phyloP scores from a whole-genome alignment of 2,329 filamentous ascomycete genomes.

The Neocucurbitaria cava region DNA sequence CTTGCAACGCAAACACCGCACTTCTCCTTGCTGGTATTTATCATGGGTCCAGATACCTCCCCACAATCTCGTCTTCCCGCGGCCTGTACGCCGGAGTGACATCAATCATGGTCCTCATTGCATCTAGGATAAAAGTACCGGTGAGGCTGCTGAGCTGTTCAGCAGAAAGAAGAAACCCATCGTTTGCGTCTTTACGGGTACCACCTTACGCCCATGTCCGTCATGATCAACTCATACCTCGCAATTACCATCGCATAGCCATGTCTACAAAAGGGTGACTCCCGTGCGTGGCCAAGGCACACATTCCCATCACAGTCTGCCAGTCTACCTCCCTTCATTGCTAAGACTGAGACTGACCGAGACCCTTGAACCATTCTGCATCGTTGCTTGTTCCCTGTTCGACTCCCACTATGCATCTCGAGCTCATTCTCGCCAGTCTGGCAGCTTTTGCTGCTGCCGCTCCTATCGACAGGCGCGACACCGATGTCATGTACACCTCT shows the following conservation, averaged over 20 bases:
- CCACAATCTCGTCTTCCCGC: neutral
- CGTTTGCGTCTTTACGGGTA: slow-evolving; percentile 5
- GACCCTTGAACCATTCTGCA: neutral
- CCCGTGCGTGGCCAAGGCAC: neutral
- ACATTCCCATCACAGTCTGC: neutral
- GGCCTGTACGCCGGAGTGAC: neutral
- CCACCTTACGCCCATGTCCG: slow-evolving; percentile 8
- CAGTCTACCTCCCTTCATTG: neutral
- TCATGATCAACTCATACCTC: neutral
- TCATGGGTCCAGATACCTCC: neutral
- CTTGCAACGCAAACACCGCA: neutral
- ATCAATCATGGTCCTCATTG: neutral
- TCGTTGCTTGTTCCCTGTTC: neutral
- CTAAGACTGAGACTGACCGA: too few relatives aligned
- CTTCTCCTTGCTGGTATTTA: neutral
- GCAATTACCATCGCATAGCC: neutral
- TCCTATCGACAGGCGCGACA: slow-evolving; percentile 14
- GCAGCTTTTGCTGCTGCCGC: slow-evolving; percentile 12
- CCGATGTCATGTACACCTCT: neutral
- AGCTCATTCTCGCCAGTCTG: slow-evolving; percentile 17
- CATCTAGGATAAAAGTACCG: neutral
- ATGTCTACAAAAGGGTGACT: slow-evolving; percentile 14
- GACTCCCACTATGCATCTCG: slow-evolving; percentile 18
- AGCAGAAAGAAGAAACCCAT: neutral
- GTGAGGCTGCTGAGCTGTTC: slow-evolving; percentile 1